Percentiles rank a stretch among this genome's conserved stretches.
phyloP scores from a whole-genome alignment of 1,139 yeast species.

The Blastobotrys capitulatus region DNA sequence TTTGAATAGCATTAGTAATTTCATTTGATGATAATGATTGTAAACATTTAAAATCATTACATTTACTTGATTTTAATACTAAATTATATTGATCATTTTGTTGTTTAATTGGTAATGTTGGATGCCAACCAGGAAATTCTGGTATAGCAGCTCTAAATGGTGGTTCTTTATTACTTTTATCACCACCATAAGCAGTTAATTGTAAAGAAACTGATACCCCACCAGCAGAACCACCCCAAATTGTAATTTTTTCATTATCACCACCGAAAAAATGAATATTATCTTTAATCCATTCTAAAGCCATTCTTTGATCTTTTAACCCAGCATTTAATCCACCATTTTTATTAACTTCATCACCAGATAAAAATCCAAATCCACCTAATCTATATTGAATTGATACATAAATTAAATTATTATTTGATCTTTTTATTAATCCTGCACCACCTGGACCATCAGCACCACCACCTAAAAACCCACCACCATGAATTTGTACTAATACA shows the following conservation, averaged over 20 bases:
- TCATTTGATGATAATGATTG: slow-evolving; percentile 5
- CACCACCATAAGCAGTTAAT: slow-evolving; percentile 25
- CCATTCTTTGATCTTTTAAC: slow-evolving; percentile 33
- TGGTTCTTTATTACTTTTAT: neutral
- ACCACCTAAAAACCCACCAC: slow-evolving; percentile 31
- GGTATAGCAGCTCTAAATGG: slow-evolving; percentile 12
- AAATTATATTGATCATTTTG: slow-evolving; percentile 10
- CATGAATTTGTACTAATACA: slow-evolving; percentile 35
- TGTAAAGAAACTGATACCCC: slow-evolving; percentile 32
- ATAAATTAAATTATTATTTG: slow-evolving; percentile 20
- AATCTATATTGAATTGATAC: slow-evolving; percentile 36
- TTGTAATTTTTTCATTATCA: slow-evolving; percentile 33
- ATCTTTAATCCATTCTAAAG: slow-evolving; percentile 36
- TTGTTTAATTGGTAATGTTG: neutral
- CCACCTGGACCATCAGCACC: slow-evolving; percentile 10
- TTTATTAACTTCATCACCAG: slow-evolving; percentile 19
- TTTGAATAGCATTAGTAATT: slow-evolving; percentile 3
- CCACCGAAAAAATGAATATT: slow-evolving; percentile 38
- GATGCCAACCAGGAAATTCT: slow-evolving; percentile 12
- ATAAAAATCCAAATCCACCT: slow-evolving; percentile 32
- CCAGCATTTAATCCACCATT: slow-evolving; percentile 29
- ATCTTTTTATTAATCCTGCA: slow-evolving; percentile 23
- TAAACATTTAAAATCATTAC: slow-evolving; percentile 12
- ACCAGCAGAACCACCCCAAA: slow-evolving; percentile 39
- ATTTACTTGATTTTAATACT: slow-evolving; percentile 9